Conservation (phyloP, 176 grass and related monocot species). For the Zizania latifolia region DNA sequence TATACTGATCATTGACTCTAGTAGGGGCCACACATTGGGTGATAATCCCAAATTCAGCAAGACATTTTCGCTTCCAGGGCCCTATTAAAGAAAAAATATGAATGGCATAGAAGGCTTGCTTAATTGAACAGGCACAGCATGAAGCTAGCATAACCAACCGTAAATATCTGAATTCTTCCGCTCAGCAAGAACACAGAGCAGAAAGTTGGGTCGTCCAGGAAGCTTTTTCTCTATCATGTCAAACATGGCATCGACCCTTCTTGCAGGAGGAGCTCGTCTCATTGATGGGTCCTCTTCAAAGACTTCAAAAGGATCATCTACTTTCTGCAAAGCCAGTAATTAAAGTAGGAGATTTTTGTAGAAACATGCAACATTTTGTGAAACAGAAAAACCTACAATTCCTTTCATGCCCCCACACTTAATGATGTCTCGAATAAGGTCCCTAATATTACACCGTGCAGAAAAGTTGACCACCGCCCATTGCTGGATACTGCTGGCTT, state of each 20-base stretch:
- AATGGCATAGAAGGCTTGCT: background rate
- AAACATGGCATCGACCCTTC: slow-evolving; percentile 73
- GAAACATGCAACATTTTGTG: background rate
- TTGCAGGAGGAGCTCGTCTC: slow-evolving; percentile 45
- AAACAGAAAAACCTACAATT: slow-evolving; percentile 48
- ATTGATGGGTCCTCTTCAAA: slow-evolving; percentile 61
- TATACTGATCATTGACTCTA: slow-evolving; percentile 85
- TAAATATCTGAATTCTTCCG: slow-evolving; percentile 95
- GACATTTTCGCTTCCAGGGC: slow-evolving; percentile 90
- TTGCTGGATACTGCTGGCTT: slow-evolving; percentile 23
- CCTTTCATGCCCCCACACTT: slow-evolving; percentile 77
- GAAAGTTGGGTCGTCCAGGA: slow-evolving; percentile 59
- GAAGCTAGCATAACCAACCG: slow-evolving; percentile 37
- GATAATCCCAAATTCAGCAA: slow-evolving; percentile 84
- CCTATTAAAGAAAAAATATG: slow-evolving; percentile 26
- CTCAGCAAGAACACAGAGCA: slow-evolving; percentile 79
- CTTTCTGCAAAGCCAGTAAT: slow-evolving; percentile 30
- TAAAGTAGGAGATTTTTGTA: background rate
- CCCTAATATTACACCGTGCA: slow-evolving; percentile 48
- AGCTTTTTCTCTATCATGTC: slow-evolving; percentile 57
- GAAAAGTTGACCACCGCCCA: slow-evolving; percentile 98
- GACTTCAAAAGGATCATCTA: slow-evolving; percentile 38
- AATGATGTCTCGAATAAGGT: slow-evolving; percentile 57
- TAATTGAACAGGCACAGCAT: background rate
- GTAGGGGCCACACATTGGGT: slow-evolving; percentile 88